Evolutionary conservation across 2,329 filamentous ascomycete species (phyloP).

Genomic region (Xylaria sp.): DNA sequence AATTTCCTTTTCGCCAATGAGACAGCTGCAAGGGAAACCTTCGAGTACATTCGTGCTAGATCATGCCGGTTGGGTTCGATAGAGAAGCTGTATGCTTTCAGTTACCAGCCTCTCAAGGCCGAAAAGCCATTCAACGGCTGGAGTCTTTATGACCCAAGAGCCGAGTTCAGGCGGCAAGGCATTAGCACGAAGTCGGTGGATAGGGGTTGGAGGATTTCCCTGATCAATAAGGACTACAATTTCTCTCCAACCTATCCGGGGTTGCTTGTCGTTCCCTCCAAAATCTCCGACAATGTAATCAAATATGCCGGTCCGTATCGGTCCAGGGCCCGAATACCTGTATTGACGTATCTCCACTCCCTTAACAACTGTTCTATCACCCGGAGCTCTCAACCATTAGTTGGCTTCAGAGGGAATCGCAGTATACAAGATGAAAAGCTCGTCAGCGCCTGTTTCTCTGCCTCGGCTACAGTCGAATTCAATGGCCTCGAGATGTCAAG

Average conservation of each 20-base stretch:
- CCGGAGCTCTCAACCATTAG: conserved; percentile 89
- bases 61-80: conserved; percentile 85
- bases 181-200: conserved; percentile 83
- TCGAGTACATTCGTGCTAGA: conserved; percentile 83
- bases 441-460: conserved; percentile 90
- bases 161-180: conserved; percentile 88
- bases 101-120: conserved; percentile 77
- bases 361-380: conserved; percentile 98
- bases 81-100: conserved; percentile 92
- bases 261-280: conserved; percentile 83
- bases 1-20: conserved; percentile 88
- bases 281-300: conserved; percentile 95
- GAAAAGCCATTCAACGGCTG: conserved; percentile 84
- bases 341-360: conserved; percentile 92
- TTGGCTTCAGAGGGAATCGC: conserved; percentile 85
- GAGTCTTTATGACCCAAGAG: conserved; percentile 84
- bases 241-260: conserved; percentile 95
- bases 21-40: conserved; percentile 81
- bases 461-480: conserved; percentile 62
- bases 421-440: conserved; percentile 97
- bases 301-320: conserved; percentile 93
- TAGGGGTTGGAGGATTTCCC: conserved; percentile 87
- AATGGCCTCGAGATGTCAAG: conserved; percentile 51
- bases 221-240: conserved; percentile 87
- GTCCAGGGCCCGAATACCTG: conserved; percentile 88